These are phyloP conservation scores for Hydnum rufescens DNA, from an alignment of 768 basidiomycete species.

Conservation along the genomic window DNA sequence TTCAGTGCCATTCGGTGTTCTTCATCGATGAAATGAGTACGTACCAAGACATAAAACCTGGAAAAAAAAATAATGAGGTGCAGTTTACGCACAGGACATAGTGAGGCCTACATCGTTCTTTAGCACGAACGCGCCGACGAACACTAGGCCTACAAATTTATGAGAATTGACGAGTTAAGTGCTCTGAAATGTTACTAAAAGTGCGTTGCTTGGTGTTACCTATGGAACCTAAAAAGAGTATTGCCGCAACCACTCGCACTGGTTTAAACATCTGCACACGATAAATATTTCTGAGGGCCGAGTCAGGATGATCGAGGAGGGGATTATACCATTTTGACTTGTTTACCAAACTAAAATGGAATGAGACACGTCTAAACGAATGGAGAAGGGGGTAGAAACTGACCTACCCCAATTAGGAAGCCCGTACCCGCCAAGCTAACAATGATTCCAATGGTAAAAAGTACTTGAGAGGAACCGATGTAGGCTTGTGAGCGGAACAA, in stretches of 20 bases:
- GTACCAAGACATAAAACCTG: slow-evolving; percentile 12
- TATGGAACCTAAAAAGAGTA: slow-evolving; percentile 64
- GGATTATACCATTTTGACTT: slow-evolving; percentile 53
- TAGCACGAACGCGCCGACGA: slow-evolving; percentile 70
- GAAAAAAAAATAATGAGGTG: neutral
- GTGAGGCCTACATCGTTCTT: slow-evolving; percentile 33
- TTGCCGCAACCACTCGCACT: slow-evolving; percentile 61
- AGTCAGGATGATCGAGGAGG: neutral
- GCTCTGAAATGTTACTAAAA: no score
- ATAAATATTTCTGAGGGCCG: neutral
- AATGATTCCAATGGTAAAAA: slow-evolving; percentile 68
- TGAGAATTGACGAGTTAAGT: no score
- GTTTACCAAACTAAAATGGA: slow-evolving; percentile 42
- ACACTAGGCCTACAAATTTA: slow-evolving; percentile 59
- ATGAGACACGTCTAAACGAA: slow-evolving; percentile 3
- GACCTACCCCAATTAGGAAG: slow-evolving; percentile 68
- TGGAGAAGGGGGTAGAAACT: neutral
- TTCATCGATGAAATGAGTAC: slow-evolving; percentile 6
- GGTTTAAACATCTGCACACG: slow-evolving; percentile 77
- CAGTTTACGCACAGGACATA: neutral
- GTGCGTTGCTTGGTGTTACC: no score
- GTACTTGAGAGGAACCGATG: slow-evolving; percentile 26
- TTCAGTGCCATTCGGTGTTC: no score
- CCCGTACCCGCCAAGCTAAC: slow-evolving; percentile 74
- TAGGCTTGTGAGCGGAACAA: neutral